These are phyloP conservation scores for Alternaria longipes DNA, from an alignment of 2,329 filamentous ascomycete genomes.

Conservation along the genomic window DNA sequence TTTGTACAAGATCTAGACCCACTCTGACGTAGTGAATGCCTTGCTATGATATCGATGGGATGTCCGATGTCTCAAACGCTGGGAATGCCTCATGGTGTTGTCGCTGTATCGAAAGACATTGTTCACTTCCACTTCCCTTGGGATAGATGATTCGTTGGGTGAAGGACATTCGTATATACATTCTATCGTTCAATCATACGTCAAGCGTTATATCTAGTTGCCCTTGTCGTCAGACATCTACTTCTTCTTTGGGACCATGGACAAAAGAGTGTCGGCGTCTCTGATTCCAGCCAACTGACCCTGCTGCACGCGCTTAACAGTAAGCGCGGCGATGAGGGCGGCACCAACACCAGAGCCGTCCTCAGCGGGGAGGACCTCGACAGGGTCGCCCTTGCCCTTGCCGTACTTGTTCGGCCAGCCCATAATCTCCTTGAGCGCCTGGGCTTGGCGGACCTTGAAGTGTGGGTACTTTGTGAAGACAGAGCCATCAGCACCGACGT, in stretches of 20 bases:
- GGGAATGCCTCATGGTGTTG: neutral
- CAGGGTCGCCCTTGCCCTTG: constrained; percentile 71
- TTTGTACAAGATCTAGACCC: neutral
- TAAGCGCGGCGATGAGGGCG: constrained; percentile 84
- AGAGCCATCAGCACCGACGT: constrained; percentile 95
- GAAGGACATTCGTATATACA: neutral
- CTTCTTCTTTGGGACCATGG: constrained; percentile 31
- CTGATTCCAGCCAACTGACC: constrained; percentile 68
- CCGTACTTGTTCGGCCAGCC: constrained; percentile 86
- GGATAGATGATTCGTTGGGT: neutral
- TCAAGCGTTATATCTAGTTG: constrained; percentile 1
- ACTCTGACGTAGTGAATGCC: neutral
- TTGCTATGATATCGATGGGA: neutral
- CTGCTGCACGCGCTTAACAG: constrained; percentile 68
- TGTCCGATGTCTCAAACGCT: neutral
- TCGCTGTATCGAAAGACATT: neutral
- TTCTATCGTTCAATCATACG: constrained; percentile 3
- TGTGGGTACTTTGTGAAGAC: constrained; percentile 99
- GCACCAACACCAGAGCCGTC: constrained; percentile 98
- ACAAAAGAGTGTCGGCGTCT: constrained; percentile 58
- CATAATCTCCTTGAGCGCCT: constrained; percentile 91
- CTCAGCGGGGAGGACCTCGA: constrained; percentile 89
- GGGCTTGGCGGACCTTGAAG: constrained; percentile 92
- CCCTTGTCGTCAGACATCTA: neutral
- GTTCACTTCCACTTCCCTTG: neutral